Evolutionary conservation across 2,329 filamentous ascomycete species (phyloP).

Genomic region (Pseudocercospora fuligena): DNA sequence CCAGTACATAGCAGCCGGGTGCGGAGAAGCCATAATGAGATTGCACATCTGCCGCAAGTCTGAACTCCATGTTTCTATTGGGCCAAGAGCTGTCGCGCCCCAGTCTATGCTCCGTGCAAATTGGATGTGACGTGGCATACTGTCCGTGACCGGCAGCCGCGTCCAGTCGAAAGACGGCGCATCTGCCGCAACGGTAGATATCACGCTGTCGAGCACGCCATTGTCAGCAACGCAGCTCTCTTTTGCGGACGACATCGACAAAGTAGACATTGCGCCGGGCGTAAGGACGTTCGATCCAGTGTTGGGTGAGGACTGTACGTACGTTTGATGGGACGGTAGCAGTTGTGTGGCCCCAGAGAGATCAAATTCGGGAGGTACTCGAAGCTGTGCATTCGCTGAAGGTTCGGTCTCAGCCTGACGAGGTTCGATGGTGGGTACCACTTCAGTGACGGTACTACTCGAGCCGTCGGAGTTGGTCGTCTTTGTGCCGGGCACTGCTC

Average conservation of each 20-base stretch:
- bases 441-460: conserved; percentile 20
- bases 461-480: conserved; percentile 17
- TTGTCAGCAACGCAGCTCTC: conserved; percentile 25
- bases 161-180: conserved; percentile 79
- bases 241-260: conserved; percentile 18
- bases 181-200: conserved; percentile 34
- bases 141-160: conserved; percentile 65
- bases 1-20: conserved; percentile 49
- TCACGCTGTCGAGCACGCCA: conserved; percentile 32
- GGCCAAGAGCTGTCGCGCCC: conserved; percentile 73
- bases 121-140: conserved; percentile 71
- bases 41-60: conserved; percentile 80
- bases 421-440: conserved; percentile 35
- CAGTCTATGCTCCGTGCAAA: conserved; percentile 76
- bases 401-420: not conserved
- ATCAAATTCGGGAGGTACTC: conserved; percentile 21
- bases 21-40: conserved; percentile 77
- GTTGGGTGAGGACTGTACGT: conserved; percentile 30
- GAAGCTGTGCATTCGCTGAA: conserved; percentile 2
- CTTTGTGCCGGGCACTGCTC: conserved; percentile 13
- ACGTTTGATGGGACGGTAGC: conserved; percentile 31
- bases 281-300: conserved; percentile 20
- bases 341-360: conserved; percentile 31
- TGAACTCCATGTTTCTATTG: conserved; percentile 71
- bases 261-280: conserved; percentile 22